A percentile compares a stretch with the other conserved stretches of the same genome.
phyloP scores from a whole-genome alignment of 129 eudicot species.

The Flaveria robusta region DNA sequence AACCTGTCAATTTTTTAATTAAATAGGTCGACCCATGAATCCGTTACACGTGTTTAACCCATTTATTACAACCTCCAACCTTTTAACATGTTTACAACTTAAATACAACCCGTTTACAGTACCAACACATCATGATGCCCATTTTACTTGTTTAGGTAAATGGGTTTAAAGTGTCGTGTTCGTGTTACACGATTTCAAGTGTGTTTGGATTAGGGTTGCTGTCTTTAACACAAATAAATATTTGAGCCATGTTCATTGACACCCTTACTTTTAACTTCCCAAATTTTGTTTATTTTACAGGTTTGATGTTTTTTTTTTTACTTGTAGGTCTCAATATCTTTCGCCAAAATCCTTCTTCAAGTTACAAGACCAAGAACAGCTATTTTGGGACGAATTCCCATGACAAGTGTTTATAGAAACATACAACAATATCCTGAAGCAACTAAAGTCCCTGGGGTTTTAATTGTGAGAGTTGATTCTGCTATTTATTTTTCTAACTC shows the following conservation, averaged over 20 bases:
- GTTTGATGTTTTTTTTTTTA: neutral
- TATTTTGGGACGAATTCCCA: conserved; percentile 66
- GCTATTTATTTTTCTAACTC: conserved; percentile 88
- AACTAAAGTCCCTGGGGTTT: conserved; percentile 57
- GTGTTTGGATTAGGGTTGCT: neutral
- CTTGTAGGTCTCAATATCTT: conserved; percentile 68
- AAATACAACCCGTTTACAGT: neutral
- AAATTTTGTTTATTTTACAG: neutral
- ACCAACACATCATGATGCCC: neutral
- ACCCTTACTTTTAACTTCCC: conserved; percentile 1
- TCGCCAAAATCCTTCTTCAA: conserved; percentile 79
- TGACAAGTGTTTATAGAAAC: conserved; percentile 74
- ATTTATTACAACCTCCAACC: neutral
- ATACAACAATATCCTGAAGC: conserved; percentile 84
- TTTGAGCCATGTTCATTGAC: neutral
- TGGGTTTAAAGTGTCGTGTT: neutral
- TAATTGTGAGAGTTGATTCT: conserved; percentile 74
- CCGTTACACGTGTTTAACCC: neutral
- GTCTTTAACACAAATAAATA: neutral
- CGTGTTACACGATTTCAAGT: neutral
- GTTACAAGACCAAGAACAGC: conserved; percentile 86
- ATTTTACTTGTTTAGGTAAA: neutral
- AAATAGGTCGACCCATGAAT: neutral
- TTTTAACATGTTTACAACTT: neutral
- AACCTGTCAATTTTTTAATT: no score